phyloP scores from a whole-genome alignment of 768 basidiomycete species.

The Mycena sanguinolenta region DNA sequence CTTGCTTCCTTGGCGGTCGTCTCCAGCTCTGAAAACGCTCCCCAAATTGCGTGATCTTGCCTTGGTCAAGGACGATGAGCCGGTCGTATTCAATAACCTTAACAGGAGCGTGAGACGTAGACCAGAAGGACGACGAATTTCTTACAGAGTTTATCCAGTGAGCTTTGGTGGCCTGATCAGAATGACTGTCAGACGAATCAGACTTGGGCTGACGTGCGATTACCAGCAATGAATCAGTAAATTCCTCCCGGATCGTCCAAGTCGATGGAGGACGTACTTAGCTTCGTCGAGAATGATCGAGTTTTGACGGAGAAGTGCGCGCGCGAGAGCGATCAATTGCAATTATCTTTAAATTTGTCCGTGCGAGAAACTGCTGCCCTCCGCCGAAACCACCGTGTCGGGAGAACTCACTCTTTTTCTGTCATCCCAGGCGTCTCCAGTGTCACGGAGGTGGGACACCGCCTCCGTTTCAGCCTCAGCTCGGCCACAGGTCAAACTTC shows the following conservation, averaged over 20 bases:
- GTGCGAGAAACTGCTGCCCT: constrained; percentile 91
- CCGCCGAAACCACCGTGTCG: constrained; percentile 84
- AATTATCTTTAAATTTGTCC: no score
- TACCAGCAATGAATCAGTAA: constrained; percentile 73
- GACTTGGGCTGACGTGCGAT: background rate
- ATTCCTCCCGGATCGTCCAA: constrained; percentile 90
- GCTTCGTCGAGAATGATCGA: constrained; percentile 85
- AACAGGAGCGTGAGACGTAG: background rate
- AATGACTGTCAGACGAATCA: background rate
- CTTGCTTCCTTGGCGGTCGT: constrained; percentile 51
- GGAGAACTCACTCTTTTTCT: constrained; percentile 69
- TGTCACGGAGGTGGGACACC: constrained; percentile 55
- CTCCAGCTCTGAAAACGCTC: no score
- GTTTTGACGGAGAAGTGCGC: constrained; percentile 80
- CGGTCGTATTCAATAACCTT: constrained; percentile 81
- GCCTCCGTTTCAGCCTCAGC: constrained; percentile 54
- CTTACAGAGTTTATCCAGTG: background rate
- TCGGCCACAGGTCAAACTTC: constrained; percentile 63
- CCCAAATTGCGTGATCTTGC: constrained; percentile 54
- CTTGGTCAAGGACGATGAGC: constrained; percentile 78
- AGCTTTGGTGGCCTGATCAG: constrained; percentile 59
- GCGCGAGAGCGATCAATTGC: constrained; percentile 88
- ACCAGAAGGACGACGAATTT: background rate
- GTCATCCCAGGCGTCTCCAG: constrained; percentile 67
- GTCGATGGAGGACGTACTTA: constrained; percentile 84